These are phyloP conservation scores for Cladosporium halotolerans DNA, from an alignment of 2,329 filamentous ascomycete species.

Conservation along the genomic window DNA sequence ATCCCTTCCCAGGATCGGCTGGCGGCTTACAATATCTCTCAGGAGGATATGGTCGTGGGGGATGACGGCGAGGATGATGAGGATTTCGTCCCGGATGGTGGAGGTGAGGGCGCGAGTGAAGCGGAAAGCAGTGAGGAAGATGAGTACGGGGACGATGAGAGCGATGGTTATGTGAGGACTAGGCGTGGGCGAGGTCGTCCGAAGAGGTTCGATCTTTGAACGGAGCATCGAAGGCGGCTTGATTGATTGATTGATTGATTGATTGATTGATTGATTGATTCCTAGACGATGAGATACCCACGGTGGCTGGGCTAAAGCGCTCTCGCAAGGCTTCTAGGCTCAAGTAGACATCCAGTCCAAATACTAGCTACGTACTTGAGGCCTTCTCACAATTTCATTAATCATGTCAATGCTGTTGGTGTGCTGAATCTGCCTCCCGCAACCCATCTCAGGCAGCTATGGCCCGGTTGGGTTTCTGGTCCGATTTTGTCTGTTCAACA, in stretches of 20 bases:
- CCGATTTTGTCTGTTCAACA: not conserved
- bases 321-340: too few species aligned
- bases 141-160: not conserved
- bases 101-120: not conserved
- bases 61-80: slow-evolving; percentile 16
- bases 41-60: slow-evolving; percentile 6
- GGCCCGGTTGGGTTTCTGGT: too few species aligned
- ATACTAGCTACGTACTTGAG: too few species aligned
- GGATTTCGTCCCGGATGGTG: not conserved
- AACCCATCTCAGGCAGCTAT: too few species aligned
- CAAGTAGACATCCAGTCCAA: too few species aligned
- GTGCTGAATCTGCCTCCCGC: too few species aligned
- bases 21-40: slow-evolving; percentile 12
- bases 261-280: too few species aligned
- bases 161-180: not conserved
- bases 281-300: too few species aligned
- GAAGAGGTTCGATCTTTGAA: not conserved
- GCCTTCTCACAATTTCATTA: too few species aligned
- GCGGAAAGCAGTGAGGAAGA: slow-evolving; percentile 4
- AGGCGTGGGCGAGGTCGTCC: not conserved
- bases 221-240: not conserved
- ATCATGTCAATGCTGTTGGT: too few species aligned
- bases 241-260: too few species aligned
- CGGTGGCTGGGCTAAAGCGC: too few species aligned
- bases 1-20: slow-evolving; percentile 10